phyloP scores from a whole-genome alignment of 805 yeast genomes.

The Pichia eremophila region DNA sequence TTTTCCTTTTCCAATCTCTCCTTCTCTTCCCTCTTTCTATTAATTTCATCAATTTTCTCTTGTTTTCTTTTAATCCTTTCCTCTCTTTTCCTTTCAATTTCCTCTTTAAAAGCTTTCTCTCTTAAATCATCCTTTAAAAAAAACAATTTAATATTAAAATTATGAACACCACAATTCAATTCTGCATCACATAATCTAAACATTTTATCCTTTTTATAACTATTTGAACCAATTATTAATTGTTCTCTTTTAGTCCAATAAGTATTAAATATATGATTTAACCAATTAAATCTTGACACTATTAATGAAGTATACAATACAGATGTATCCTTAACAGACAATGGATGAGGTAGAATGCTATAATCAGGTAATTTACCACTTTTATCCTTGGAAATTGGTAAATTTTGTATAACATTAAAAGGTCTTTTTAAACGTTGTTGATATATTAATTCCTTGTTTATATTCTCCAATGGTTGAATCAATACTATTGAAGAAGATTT shows the following conservation, averaged over 20 bases:
- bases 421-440: slow-evolving; percentile 37
- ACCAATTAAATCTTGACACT: slow-evolving; percentile 63
- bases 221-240: slow-evolving; percentile 39
- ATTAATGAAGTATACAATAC: slow-evolving; percentile 62
- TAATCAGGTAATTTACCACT: slow-evolving; percentile 41
- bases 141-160: slow-evolving; percentile 66
- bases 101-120: slow-evolving; percentile 33
- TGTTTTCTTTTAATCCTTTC: slow-evolving; percentile 26
- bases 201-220: slow-evolving; percentile 66
- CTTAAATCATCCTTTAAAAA: slow-evolving; percentile 75
- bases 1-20: background rate
- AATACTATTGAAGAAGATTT: slow-evolving; percentile 9
- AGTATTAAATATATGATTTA: slow-evolving; percentile 59
- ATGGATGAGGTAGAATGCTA: slow-evolving; percentile 51
- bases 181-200: slow-evolving; percentile 74
- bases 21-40: slow-evolving; percentile 10
- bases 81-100: slow-evolving; percentile 22
- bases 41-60: slow-evolving; percentile 18
- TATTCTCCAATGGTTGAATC: slow-evolving; percentile 23
- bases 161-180: slow-evolving; percentile 69
- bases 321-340: slow-evolving; percentile 64
- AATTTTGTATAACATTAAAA: slow-evolving; percentile 51
- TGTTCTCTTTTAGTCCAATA: slow-evolving; percentile 54
- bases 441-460: slow-evolving; percentile 22
- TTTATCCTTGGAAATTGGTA: slow-evolving; percentile 55